Base-by-base conservation (phyloP, 2,329 filamentous ascomycete genomes). In the Bertia moriformis region DNA sequence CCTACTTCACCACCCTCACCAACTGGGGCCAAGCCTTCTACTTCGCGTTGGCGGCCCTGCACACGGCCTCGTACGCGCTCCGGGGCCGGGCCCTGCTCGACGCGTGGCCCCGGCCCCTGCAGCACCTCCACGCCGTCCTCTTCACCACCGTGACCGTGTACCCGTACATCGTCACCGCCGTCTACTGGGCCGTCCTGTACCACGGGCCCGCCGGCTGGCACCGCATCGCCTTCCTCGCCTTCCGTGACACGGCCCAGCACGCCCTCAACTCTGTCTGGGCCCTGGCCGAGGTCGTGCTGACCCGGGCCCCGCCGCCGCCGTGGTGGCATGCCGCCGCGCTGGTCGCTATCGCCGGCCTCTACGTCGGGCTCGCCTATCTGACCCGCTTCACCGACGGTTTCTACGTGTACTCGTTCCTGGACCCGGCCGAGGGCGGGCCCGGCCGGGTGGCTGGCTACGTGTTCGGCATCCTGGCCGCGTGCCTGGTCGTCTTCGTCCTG, bases 391-490 rank as follows among this genome's bases (percentile, higher is more conserved):
- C 32, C 15, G 7, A 12, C 10, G 32, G 32, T 7, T 35, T 35
- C 32, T 35, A 35, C 32, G 15, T 18, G 12, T 35, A 35, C 32
- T 35, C 32, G 32, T 35, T 35, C 32, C 32, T 35, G 10, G 32
- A 35, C 32, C 32, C 32, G 12, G 32, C 12, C 15, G 12, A 13
- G 32, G 15, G 7, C 32, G 32, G 32, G 10, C 7, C 7, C 12
- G 32, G 10, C 15, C 10, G 10, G 10, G 32, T 35, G 32, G 15
- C 32, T 17, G 32, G 12, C 32, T 35, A 35, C 32, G 12, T 13
- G 7, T 10, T 35, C 15, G 32, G 32, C 12, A 35, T 35, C 32
- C 15, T 35, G 12, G 32, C 32, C 12, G 32, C 32, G 32, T 7
- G 12, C 10, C 12, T 35, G 7, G 32, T 35, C 15, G 17, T 35